Evolutionary conservation across 176 grass and related monocot species (phyloP), one percentile per base, ranked within the genome.

Genomic region (Metroxylon sagu): DNA sequence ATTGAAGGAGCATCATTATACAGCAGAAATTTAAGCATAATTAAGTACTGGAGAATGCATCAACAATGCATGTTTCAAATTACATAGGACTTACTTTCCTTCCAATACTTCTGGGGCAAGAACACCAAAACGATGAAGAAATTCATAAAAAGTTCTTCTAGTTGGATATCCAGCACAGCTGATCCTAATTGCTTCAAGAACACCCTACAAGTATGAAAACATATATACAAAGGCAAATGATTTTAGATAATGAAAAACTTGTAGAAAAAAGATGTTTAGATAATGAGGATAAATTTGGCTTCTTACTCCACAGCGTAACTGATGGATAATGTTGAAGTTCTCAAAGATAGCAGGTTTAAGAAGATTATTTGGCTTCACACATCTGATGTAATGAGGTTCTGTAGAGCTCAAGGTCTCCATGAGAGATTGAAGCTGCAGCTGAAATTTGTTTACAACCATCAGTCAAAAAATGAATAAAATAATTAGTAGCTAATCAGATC

Each of bases 121-220:
- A 78, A 92, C 62, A 28, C 78, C 80, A 77, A 97, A 97, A 27
- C 93, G 93, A 76, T 88, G 87, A 29, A 97, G 70, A 72, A 97
- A 97, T 71, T 97, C 93, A 17, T 79, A 82, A 80, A 97, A 97
- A 56, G 66, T 61, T 75, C 89, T 98, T 82, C 93, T 82, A 65
- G 93, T 98, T 12, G 93, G 93, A 74, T 91, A 98, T 82, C 93
- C 93, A 73, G 85, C 87, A 57, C 93, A 98, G 66, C 87, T 98
- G 78, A 98, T 98, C 74, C 87, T 83, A 54, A 98, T 98, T 54
- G 93, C 87, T 89, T 98, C 93, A 76, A 98, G 84, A 81, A 98
- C 93, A 78, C 93, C 93, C 93, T 98, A 65, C 31, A 54, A 21
- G 56, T 19, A 35, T 19, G 10, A 49, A 63, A 10, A 19, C 19